A percentile compares a stretch with the other conserved stretches of the same genome.
Conservation (phyloP, 805 yeast genomes). For the Saccharomycopsis synnaedendra region DNA sequence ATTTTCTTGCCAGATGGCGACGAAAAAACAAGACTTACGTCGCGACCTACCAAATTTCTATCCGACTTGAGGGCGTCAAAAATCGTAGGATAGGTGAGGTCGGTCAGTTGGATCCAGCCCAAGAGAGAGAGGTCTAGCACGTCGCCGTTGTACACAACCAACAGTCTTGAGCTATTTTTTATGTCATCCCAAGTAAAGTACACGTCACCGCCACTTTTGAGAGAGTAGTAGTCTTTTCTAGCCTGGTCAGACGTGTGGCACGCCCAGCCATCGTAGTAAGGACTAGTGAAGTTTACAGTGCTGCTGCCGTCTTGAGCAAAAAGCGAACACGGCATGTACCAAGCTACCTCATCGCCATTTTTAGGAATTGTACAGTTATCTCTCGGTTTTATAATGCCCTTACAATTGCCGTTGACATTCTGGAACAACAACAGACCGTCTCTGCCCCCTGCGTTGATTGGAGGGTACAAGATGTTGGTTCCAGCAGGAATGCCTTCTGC, state of each 20-base stretch:
- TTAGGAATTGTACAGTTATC: constrained; percentile 63
- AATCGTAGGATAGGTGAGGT: constrained; percentile 59
- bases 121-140: constrained; percentile 75
- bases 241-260: constrained; percentile 75
- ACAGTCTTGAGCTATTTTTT: constrained; percentile 52
- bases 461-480: constrained; percentile 71
- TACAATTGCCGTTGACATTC: constrained; percentile 87
- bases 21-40: constrained; percentile 61
- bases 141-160: constrained; percentile 82
- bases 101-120: constrained; percentile 61
- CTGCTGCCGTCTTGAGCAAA: constrained; percentile 62
- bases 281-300: constrained; percentile 47
- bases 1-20: constrained; percentile 55
- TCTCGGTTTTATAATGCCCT: constrained; percentile 61
- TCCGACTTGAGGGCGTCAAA: constrained; percentile 55
- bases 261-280: constrained; percentile 75
- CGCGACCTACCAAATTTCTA: constrained; percentile 56
- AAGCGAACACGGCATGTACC: constrained; percentile 93
- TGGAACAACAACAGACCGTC: constrained; percentile 82
- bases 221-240: constrained; percentile 51
- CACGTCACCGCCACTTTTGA: constrained; percentile 59
- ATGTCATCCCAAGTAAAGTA: constrained; percentile 89
- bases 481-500: constrained; percentile 70
- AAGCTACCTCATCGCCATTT: constrained; percentile 56
- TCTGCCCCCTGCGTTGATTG: constrained; percentile 75